Evolutionary conservation across 805 yeast genomes (phyloP), one percentile per base, ranked within the genome.

Genomic region (Metschnikowia aberdeeniae): DNA sequence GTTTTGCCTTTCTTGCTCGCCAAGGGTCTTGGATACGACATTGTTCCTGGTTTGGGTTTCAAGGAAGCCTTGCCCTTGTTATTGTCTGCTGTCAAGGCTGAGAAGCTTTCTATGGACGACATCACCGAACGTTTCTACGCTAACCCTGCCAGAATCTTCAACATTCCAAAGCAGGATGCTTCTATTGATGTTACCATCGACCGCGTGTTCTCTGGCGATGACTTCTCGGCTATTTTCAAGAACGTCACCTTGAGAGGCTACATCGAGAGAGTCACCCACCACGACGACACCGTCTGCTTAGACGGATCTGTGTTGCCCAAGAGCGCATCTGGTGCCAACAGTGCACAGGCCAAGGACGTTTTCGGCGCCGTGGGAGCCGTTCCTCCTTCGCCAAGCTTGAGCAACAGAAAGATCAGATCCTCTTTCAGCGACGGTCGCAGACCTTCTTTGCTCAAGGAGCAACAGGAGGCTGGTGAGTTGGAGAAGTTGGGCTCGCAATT

Each of bases 191-290:
- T 92, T 48, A 95, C 89, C 61, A 67, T 87, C 55, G 97, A 89
- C 67, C 81, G 95, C 65, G 62, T 70, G 13, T 64, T 68, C 43
- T 26, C 29, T 35, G 52, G 54, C 11, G 48, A 47, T 37, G 51
- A 47, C 34, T 43, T 48, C 36, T 57, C 71, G n/a, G 66, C 78
- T 9, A 57, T 71, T 47, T 77, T 81, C 50, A 71, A 69, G 46
- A 77, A 76, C 51, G 57, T 61, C 53, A 70, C 72, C 42, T 72
- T 88, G 60, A 76, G 72, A 49, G 97, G 97, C 51, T 83, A 89
- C 59, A 85, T 92, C 60, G 96, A 89, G 67, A 81, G 97, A 66
- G 97, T 92, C 41, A 77, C 82, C 54, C 72, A 86, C 64, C 80
- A 83, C 51, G 84, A 81, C 46, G 82, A 84, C 63, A 86, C 96